phyloP scores from a whole-genome alignment of 306 rosid genomes.

The Sindora glabra region DNA sequence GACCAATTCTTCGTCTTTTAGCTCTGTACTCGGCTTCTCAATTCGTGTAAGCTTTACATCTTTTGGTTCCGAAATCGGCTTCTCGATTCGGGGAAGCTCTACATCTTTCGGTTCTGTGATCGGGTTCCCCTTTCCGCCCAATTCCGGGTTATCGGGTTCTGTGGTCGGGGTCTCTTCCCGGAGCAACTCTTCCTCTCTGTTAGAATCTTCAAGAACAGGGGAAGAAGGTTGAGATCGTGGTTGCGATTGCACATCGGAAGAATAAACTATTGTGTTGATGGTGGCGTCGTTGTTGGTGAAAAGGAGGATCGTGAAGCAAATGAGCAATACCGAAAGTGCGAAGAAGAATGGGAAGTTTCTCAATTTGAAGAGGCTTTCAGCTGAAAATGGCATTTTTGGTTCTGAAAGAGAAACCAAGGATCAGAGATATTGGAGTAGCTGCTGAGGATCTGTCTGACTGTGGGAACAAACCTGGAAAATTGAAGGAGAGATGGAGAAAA shows the following conservation, averaged over 20 bases:
- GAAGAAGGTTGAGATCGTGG: background rate
- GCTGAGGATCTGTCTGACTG: background rate
- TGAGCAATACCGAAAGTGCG: conserved; percentile 40
- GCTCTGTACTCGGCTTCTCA: background rate
- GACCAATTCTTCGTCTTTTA: background rate
- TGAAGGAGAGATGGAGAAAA: background rate
- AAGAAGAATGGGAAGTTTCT: conserved; percentile 54
- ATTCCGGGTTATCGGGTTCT: background rate
- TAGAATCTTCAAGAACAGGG: background rate
- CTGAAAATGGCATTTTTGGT: conserved; percentile 40
- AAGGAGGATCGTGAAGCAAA: conserved; percentile 43
- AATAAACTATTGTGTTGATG: conserved; percentile 27
- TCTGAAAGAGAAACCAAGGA: background rate
- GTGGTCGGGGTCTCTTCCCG: background rate
- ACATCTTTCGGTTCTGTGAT: background rate
- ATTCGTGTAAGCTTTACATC: background rate
- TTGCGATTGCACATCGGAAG: conserved; percentile 25
- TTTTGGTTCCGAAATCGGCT: background rate
- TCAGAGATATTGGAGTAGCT: background rate
- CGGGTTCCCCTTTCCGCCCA: too few relatives aligned
- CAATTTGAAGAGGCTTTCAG: conserved; percentile 29
- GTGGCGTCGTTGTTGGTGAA: conserved; percentile 30
- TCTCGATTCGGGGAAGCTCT: background rate
- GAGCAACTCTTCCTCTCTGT: background rate
- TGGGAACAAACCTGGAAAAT: background rate